Evolutionary conservation across 1,284 basidiomycete species (phyloP).

Genomic region (Fomitiporia mediterranea): DNA sequence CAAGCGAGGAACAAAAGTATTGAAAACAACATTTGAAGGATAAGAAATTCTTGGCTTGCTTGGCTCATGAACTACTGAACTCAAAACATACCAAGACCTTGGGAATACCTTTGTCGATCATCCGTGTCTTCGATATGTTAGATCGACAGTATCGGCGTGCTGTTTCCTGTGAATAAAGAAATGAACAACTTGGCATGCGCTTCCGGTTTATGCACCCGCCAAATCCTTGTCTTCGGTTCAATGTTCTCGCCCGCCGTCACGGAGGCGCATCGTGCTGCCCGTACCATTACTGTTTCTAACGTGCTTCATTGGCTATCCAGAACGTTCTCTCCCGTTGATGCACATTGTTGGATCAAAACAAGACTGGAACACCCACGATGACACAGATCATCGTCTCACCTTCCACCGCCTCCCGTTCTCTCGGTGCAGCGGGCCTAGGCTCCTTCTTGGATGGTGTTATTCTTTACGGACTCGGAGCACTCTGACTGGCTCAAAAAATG

Average conservation of each 20-base stretch:
- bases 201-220: neutral
- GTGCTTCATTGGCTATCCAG: neutral
- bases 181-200: too few relatives aligned
- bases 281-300: neutral
- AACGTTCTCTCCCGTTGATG: neutral
- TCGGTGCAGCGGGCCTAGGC: neutral
- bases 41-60: too few relatives aligned
- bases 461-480: neutral
- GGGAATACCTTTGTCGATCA: too few relatives aligned
- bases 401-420: neutral
- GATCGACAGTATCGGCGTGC: too few relatives aligned
- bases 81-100: too few relatives aligned
- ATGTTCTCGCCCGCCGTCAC: neutral
- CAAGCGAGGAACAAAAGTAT: too few relatives aligned
- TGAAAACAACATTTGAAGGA: too few relatives aligned
- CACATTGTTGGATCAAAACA: neutral
- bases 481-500: neutral
- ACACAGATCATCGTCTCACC: neutral
- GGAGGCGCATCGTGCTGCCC: neutral
- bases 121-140: too few relatives aligned
- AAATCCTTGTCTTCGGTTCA: neutral
- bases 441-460: neutral
- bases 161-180: too few relatives aligned
- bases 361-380: neutral
- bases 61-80: too few relatives aligned